A percentile compares a stretch with the other conserved stretches of the same genome.
Evolutionary conservation across 331 rosid genomes (phyloP).

Genomic region (Stylosanthes scabra): DNA sequence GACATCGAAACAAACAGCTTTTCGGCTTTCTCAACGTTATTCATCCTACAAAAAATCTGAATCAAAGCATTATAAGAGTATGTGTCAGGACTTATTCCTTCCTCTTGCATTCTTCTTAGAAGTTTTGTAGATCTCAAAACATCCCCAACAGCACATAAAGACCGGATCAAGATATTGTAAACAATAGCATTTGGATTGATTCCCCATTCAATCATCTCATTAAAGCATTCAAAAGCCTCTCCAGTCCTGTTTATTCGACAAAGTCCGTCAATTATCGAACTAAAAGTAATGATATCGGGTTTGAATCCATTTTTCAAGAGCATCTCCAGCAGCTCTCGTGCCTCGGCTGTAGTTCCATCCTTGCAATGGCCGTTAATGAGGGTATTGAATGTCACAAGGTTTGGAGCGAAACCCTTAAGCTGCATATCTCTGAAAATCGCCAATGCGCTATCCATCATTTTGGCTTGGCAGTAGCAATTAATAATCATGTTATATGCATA

Average conservation of each 20-base stretch:
- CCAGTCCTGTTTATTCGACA: slow-evolving; percentile 60
- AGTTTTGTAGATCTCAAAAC: slow-evolving; percentile 58
- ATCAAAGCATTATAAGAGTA: slow-evolving; percentile 75
- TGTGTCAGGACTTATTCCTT: slow-evolving; percentile 72
- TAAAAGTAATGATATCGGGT: slow-evolving; percentile 81
- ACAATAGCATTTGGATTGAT: slow-evolving; percentile 67
- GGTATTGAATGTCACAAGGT: slow-evolving; percentile 83
- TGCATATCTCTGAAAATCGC: slow-evolving; percentile 61
- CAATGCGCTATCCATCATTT: slow-evolving; percentile 64
- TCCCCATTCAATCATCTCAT: slow-evolving; percentile 84
- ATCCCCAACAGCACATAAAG: slow-evolving; percentile 68
- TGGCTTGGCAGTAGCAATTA: slow-evolving; percentile 71
- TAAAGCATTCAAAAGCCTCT: slow-evolving; percentile 77
- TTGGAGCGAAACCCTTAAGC: slow-evolving; percentile 63
- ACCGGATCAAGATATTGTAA: slow-evolving; percentile 76
- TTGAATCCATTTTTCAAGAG: slow-evolving; percentile 63
- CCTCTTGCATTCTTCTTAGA: slow-evolving; percentile 66
- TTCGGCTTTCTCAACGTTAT: slow-evolving; percentile 70
- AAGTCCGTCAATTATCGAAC: slow-evolving; percentile 80
- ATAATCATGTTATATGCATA: slow-evolving; percentile 76
- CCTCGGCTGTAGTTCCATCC: slow-evolving; percentile 56
- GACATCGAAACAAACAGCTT: slow-evolving; percentile 63
- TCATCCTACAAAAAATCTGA: slow-evolving; percentile 59
- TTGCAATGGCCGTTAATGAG: slow-evolving; percentile 78
- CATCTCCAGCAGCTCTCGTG: slow-evolving; percentile 62